phyloP scores from a whole-genome alignment of 2,329 filamentous ascomycete genomes.

The Fusarium veterinarium region DNA sequence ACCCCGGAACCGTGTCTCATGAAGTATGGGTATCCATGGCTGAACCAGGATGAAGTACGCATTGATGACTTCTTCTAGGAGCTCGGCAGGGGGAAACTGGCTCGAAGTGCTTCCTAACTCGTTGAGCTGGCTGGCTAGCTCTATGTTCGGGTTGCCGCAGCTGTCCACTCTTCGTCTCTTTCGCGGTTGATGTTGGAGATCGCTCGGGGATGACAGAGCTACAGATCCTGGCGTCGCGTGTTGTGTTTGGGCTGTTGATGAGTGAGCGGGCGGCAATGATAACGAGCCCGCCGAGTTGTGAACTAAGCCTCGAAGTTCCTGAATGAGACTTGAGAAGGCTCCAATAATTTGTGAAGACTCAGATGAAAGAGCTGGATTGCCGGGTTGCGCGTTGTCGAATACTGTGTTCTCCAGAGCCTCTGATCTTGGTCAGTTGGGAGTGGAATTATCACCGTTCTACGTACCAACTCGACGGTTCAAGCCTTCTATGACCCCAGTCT shows the following conservation, averaged over 20 bases:
- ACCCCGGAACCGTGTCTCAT: constrained; percentile 37
- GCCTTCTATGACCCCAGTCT: constrained; percentile 28
- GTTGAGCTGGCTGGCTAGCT: constrained; percentile 30
- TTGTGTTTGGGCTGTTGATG: background rate
- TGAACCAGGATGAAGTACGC: constrained; percentile 37
- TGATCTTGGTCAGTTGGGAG: background rate
- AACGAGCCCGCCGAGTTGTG: background rate
- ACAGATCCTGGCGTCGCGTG: constrained; percentile 2
- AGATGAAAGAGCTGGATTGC: background rate
- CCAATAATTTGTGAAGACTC: constrained; percentile 28
- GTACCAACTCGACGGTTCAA: constrained; percentile 31
- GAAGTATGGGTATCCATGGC: constrained; percentile 38
- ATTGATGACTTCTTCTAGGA: constrained; percentile 36
- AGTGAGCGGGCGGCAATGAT: background rate
- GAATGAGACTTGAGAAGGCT: constrained; percentile 31
- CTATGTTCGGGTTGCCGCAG: constrained; percentile 39
- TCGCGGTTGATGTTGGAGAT: constrained; percentile 13
- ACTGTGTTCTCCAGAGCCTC: constrained; percentile 34
- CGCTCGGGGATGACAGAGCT: background rate
- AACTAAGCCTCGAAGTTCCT: constrained; percentile 28
- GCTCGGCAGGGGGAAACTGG: constrained; percentile 27
- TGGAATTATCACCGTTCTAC: background rate
- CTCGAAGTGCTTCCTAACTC: constrained; percentile 12
- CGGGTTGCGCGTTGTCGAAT: background rate
- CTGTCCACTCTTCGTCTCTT: constrained; percentile 38